Base-by-base conservation (phyloP, 2,329 filamentous ascomycete genomes). In the Clonostachys chloroleuca region DNA sequence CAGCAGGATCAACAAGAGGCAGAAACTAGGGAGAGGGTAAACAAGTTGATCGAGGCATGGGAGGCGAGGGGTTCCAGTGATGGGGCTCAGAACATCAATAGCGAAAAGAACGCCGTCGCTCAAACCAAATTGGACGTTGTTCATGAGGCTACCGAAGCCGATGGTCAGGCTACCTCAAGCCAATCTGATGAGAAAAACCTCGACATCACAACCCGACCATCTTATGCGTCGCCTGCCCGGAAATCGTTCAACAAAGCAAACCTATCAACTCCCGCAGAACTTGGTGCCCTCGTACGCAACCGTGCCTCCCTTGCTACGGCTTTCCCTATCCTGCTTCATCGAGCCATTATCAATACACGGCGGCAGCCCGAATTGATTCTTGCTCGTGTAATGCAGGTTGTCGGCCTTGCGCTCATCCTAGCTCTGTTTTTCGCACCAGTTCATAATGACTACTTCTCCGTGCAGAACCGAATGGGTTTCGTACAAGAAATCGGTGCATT, bases 381-480 rank as follows among this genome's bases (percentile, higher is more conserved):
- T 43, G 83, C 83, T 2, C 79, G 85, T 2, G 78, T 78, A 3
- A 84, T 83, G 73, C 84, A 89, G 61, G 80, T 87, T 2, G 62
- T 84, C 2, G 83, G 82, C 0, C 68, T 88, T 5, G 80, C 75
- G 4, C 68, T 84, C 37, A 75, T 88, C 35, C 69, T 88, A 12
- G 70, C 83, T 0, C 68, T 87, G 12, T 88, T 88, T 71, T 90
- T 89, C 58, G 79, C 87, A 1, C 87, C 87, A 0, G 62, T 91
- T 4, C 77, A 82, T 53, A 75, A 82, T 57, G 77, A 89, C 61
- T 89, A 86, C 66, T 80, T 75, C 46, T 80, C 80, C 2, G 76
- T 92, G 0, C 87, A 91, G 61, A 88, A 83, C 44, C 78, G 87
- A 2, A 77, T 91, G 55, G 87, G 87, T 1, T 86, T 89, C 54